Conservation (phyloP, 441 rosid species). For the Gossypium laxum region DNA sequence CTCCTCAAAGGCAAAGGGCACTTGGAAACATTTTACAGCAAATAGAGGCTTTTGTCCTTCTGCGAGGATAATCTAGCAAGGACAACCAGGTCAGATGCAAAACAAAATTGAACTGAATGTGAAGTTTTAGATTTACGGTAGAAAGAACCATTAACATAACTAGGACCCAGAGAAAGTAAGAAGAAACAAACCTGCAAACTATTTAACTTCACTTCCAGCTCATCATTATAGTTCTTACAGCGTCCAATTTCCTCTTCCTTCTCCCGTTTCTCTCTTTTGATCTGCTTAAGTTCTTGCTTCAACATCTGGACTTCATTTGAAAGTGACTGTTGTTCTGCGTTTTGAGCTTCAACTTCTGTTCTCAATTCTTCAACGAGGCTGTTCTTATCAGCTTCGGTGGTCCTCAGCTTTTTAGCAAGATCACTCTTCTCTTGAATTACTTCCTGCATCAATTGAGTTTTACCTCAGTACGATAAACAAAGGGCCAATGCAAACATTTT, state of each 20-base stretch:
- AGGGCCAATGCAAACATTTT: background rate
- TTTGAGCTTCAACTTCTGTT: conserved; percentile 56
- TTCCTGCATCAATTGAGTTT: conserved; percentile 2
- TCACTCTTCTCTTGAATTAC: conserved; percentile 63
- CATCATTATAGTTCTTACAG: conserved; percentile 79
- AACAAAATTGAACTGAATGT: too few species aligned
- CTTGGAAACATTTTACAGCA: background rate
- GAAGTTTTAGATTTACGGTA: too few species aligned
- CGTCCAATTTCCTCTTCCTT: conserved; percentile 84
- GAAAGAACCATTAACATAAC: too few species aligned
- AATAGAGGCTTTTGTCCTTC: background rate
- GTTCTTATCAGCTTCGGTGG: conserved; percentile 75
- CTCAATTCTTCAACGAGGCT: conserved; percentile 80
- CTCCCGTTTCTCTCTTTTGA: conserved; percentile 82
- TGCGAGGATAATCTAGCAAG: too few species aligned
- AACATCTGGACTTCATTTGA: conserved; percentile 75
- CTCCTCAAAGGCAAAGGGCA: background rate
- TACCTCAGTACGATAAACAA: background rate
- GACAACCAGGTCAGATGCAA: too few species aligned
- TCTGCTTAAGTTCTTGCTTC: conserved; percentile 74
- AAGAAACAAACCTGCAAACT: too few species aligned
- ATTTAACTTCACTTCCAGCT: conserved; percentile 53
- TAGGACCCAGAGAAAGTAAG: too few species aligned
- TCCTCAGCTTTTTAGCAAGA: conserved; percentile 72
- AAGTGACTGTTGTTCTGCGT: conserved; percentile 71